Conservation (phyloP, 2,329 filamentous ascomycete genomes). For the Cyphellophora attinorum region DNA sequence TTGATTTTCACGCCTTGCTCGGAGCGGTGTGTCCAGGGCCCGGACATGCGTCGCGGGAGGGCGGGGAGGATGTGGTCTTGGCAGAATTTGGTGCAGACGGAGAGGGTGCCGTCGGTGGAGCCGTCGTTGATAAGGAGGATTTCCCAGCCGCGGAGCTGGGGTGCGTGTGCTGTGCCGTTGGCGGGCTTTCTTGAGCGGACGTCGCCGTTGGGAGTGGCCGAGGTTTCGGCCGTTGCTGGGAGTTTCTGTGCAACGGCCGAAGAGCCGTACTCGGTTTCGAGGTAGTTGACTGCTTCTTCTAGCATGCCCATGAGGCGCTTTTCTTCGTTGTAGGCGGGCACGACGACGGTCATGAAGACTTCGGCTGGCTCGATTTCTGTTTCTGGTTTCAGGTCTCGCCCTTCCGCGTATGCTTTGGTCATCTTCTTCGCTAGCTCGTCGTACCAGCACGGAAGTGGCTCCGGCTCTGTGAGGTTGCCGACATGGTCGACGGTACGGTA, state of each 20-base stretch:
- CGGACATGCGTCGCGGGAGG: conserved; percentile 32
- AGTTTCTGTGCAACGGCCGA: conserved; percentile 19
- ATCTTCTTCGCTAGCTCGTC: conserved; percentile 57
- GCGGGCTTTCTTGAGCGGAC: background rate
- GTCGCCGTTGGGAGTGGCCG: background rate
- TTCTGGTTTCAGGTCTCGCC: conserved; percentile 23
- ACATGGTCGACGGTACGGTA: conserved; percentile 67
- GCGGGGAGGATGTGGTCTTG: conserved; percentile 50
- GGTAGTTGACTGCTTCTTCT: conserved; percentile 79
- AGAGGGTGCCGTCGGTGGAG: conserved; percentile 69
- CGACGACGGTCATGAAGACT: conserved; percentile 80
- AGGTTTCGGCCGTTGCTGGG: conserved; percentile 17
- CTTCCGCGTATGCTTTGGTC: conserved; percentile 35
- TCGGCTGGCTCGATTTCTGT: conserved; percentile 61
- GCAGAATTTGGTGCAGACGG: conserved; percentile 73
- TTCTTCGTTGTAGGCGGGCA: conserved; percentile 94
- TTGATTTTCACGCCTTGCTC: conserved; percentile 46
- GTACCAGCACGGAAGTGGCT: conserved; percentile 74
- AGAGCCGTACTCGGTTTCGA: conserved; percentile 66
- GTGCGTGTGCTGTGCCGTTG: conserved; percentile 58
- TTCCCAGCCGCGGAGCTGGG: conserved; percentile 61
- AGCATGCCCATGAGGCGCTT: conserved; percentile 73
- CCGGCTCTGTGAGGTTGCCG: conserved; percentile 44
- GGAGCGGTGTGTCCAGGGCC: conserved; percentile 40
- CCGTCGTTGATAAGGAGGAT: conserved; percentile 89